These are phyloP conservation scores for Penicillium steckii DNA, from an alignment of 495 filamentous ascomycete genomes.

Conservation along the genomic window DNA sequence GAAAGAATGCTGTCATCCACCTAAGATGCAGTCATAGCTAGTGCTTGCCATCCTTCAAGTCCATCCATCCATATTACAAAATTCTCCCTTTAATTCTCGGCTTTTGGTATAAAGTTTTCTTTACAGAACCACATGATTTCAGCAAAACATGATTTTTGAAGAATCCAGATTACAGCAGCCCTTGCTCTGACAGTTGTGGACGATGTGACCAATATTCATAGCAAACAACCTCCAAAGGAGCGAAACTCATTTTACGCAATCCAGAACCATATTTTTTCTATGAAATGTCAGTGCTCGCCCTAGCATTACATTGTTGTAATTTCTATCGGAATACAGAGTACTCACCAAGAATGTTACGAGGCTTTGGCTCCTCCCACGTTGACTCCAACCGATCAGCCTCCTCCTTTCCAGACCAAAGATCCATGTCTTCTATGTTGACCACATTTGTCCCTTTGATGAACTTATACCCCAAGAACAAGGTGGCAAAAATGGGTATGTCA, in stretches of 20 bases:
- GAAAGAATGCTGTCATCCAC: too few relatives aligned
- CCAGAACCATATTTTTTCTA: constrained; percentile 22
- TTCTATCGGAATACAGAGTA: background rate
- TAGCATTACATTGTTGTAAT: background rate
- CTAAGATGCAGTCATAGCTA: too few relatives aligned
- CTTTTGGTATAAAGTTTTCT: too few relatives aligned
- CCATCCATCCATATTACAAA: too few relatives aligned
- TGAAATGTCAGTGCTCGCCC: background rate
- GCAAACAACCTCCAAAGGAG: too few relatives aligned
- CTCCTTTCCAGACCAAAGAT: constrained; percentile 35
- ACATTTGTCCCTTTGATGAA: constrained; percentile 52
- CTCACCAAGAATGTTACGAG: constrained; percentile 25
- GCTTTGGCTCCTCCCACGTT: constrained; percentile 22
- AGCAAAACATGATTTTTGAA: too few relatives aligned
- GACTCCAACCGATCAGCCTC: constrained; percentile 19
- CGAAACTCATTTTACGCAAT: constrained; percentile 18
- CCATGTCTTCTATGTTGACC: constrained; percentile 48
- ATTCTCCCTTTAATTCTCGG: too few relatives aligned
- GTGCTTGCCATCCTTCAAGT: too few relatives aligned
- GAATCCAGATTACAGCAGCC: too few relatives aligned
- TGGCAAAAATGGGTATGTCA: constrained; percentile 54
- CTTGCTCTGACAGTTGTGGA: too few relatives aligned
- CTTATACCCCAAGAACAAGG: constrained; percentile 56
- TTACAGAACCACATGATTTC: too few relatives aligned
- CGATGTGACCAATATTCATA: too few relatives aligned